Evolutionary conservation across 306 rosid species (phyloP).

Genomic region (Crotalaria pallida): DNA sequence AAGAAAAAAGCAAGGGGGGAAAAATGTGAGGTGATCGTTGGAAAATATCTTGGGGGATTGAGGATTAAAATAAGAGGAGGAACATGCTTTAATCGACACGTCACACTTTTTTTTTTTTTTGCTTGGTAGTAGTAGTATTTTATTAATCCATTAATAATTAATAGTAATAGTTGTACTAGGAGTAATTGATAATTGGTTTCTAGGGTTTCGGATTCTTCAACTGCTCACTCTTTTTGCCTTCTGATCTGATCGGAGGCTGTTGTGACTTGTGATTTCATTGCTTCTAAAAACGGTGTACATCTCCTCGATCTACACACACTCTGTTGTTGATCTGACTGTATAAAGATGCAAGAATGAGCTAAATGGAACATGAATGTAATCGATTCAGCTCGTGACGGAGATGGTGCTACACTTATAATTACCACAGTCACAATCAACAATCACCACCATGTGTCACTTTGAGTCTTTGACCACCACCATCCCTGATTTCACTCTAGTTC

Average conservation of each 20-base stretch:
- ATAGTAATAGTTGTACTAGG: no score
- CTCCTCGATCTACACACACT: no score
- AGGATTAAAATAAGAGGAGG: constrained; percentile 10
- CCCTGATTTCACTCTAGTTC: no score
- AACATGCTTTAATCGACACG: constrained; percentile 28
- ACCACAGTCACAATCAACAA: no score
- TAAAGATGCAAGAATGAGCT: no score
- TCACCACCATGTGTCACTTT: no score
- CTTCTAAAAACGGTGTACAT: no score
- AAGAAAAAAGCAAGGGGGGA: neutral
- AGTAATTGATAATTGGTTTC: neutral
- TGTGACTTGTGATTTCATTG: constrained; percentile 1
- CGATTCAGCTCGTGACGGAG: no score
- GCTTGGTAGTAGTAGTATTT: neutral
- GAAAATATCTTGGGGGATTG: constrained; percentile 19
- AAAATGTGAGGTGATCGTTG: neutral
- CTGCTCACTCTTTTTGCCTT: neutral
- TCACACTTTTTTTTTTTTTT: neutral
- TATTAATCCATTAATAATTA: neutral
- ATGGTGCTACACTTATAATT: no score
- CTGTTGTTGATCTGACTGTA: no score
- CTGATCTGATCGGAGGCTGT: neutral
- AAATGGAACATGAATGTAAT: no score
- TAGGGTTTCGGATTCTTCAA: constrained; percentile 1
- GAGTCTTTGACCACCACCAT: no score